A percentile compares a stretch with the other conserved stretches of the same genome.
phyloP scores from a whole-genome alignment of 1,284 basidiomycete species.

The Leccinum cinnamomeum region DNA sequence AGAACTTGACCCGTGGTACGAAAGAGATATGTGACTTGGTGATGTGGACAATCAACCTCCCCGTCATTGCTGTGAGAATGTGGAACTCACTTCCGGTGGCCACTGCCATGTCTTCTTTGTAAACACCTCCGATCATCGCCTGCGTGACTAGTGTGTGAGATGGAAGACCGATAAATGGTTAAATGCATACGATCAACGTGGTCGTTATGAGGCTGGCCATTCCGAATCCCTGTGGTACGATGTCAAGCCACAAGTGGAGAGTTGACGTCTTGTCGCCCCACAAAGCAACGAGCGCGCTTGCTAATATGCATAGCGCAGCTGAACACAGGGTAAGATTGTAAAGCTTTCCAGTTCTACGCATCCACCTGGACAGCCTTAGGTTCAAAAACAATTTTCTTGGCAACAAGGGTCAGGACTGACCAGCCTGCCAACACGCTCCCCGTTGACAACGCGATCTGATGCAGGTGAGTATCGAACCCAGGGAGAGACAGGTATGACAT shows the following conservation, averaged over 20 bases:
- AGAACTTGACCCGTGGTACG: slow-evolving; percentile 89
- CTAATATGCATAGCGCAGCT: not conserved
- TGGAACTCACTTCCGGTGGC: slow-evolving; percentile 77
- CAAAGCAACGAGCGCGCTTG: slow-evolving; percentile 43
- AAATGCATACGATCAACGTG: slow-evolving; percentile 68
- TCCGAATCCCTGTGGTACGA: slow-evolving; percentile 80
- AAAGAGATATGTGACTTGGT: slow-evolving; percentile 84
- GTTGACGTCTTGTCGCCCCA: slow-evolving; percentile 65
- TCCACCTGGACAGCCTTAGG: slow-evolving; percentile 51
- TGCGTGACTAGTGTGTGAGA: slow-evolving; percentile 32
- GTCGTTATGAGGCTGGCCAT: slow-evolving; percentile 81
- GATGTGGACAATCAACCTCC: not conserved
- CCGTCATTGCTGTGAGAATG: not conserved
- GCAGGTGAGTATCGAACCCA: slow-evolving; percentile 33
- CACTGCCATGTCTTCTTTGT: slow-evolving; percentile 80
- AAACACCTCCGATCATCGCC: slow-evolving; percentile 84
- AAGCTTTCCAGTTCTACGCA: slow-evolving; percentile 81
- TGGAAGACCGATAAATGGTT: slow-evolving; percentile 1
- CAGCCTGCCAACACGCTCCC: slow-evolving; percentile 86
- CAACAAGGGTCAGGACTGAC: not conserved
- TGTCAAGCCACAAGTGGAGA: slow-evolving; percentile 73
- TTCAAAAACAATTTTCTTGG: not conserved
- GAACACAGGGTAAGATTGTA: slow-evolving; percentile 29
- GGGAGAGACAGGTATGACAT: slow-evolving; percentile 28
- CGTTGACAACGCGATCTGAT: slow-evolving; percentile 68